These are phyloP conservation scores for Pythium aphanidermatum DNA, from an alignment of 352 stramenopile species.

Conservation along the genomic window DNA sequence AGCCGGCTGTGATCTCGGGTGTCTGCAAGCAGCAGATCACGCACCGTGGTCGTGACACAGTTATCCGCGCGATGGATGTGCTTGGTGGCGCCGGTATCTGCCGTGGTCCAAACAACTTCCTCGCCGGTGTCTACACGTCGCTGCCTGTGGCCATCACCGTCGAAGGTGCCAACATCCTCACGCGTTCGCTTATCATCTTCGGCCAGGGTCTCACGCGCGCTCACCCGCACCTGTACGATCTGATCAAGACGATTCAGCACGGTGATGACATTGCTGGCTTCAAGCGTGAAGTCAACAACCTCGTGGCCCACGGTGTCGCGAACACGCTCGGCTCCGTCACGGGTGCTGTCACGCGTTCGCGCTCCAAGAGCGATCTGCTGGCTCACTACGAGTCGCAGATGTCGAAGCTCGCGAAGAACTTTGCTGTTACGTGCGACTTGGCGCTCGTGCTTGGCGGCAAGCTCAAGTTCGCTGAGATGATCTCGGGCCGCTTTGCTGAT, in stretches of 20 bases:
- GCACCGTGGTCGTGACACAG: slow-evolving; percentile 90
- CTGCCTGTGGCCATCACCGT: slow-evolving; percentile 97
- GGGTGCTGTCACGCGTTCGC: slow-evolving; percentile 85
- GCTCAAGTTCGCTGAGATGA: slow-evolving; percentile 98
- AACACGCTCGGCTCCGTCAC: slow-evolving; percentile 91
- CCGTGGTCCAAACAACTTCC: slow-evolving; percentile 95
- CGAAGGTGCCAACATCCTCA: slow-evolving; percentile 98
- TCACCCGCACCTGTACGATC: slow-evolving; percentile 96
- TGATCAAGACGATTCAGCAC: slow-evolving; percentile 96
- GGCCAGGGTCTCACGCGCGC: slow-evolving; percentile 96
- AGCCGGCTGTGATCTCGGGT: slow-evolving; percentile 96
- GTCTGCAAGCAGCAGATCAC: slow-evolving; percentile 99
- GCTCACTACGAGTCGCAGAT: slow-evolving; percentile 97
- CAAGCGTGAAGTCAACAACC: slow-evolving; percentile 92
- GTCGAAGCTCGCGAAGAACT: slow-evolving; percentile 95
- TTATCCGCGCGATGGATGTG: slow-evolving; percentile 97
- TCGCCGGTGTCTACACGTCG: slow-evolving; percentile 95
- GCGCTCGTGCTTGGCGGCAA: slow-evolving; percentile 95
- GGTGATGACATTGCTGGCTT: slow-evolving; percentile 92
- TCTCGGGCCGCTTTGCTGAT: slow-evolving; percentile 96
- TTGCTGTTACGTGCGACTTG: slow-evolving; percentile 94
- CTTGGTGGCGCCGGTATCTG: slow-evolving; percentile 96
- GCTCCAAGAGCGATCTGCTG: slow-evolving; percentile 91
- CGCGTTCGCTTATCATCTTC: slow-evolving; percentile 96
- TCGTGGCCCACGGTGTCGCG: slow-evolving; percentile 90